Evolutionary conservation across 2,329 filamentous ascomycete species (phyloP), one percentile per base, ranked within the genome.

Genomic region (Colletotrichum tamarilloi): DNA sequence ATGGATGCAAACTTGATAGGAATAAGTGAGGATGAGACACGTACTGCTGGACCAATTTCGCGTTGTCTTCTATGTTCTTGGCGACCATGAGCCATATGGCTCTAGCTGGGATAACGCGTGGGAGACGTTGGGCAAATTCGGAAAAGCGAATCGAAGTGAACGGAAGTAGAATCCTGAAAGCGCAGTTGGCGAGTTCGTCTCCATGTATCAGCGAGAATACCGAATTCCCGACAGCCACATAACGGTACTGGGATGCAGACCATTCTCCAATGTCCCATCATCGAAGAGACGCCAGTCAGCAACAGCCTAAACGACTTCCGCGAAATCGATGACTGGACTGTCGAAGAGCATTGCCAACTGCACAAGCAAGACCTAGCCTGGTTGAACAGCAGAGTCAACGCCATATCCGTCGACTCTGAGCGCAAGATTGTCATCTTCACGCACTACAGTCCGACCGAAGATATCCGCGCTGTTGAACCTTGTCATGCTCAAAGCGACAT

Each of bases 11-110:
- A 4, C n/a, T 49, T 5, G 4, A 22, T 11, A 49, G 42, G 8
- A 11, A 4, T 9, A 2, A 22, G 9, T 1, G 5, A 49, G n/a
- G 19, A 22, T 8, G 3, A 49, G 8, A 49, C 19, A 4, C 4
- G 19, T 19, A 19, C 88, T 90, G 76, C 84, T 91, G 3, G 35
- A 42, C 2, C 80, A 84, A 9, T 91, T 90, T 76, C 77, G 80
- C 2, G 78, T 81, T 2, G 86, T 91, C 1, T 83, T 91, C 56
- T 82, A 89, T 46, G 81, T 91, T 0, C 78, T 86, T 0, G 88
- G 89, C 0, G 91, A 91, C 75, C 89, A 91, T 76, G 89, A 92
- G 77, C 82, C 88, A 0, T 90, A 87, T 75, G 76, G 80, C 57
- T 83, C 82, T 4, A 80, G 19, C 30, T 87, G 85, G 84, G 56